Base-by-base conservation (phyloP, 2,329 filamentous ascomycete species). In the Cytospora leucostoma region DNA sequence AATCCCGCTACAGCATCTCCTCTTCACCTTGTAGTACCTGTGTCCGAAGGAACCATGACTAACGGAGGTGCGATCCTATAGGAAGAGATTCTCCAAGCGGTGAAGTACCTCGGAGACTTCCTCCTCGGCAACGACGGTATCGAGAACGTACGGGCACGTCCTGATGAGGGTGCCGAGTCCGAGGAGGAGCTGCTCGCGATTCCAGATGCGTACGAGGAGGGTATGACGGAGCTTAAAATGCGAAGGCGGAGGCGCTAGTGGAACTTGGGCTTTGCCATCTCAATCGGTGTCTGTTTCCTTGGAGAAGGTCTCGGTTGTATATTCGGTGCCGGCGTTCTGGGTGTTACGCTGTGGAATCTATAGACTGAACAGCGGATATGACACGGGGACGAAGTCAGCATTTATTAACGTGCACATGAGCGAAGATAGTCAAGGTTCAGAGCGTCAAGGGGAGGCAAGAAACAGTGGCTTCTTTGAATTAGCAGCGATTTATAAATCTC, bases 91-190 rank as follows among this genome's bases (percentile, higher is more conserved):
- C 87, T 94, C 68, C 89, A 90, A 68, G 92, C 93, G 0, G 82
- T 97, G 66, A 84, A 93, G 72, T 93, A 93, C 70, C 88, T 97
- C 71, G 93, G 91, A 2, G 87, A 90, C 68, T 97, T 92, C 71
- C 78, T 95, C 63, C 78, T 92, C 15, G 86, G 87, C 1, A 88
- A 89, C 69, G 88, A 88, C 67, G 87, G 87, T 1, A 88, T 88
- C 67, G 86, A 89, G 70, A 77, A 74, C 62, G 67, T 71, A 3
- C 60, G 65, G 8, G 66, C 70, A 1, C 32, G 7, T 5, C 58
- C 58, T 15, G 68, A 71, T 11, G 67, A 69, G 19, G 71, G 70
- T 21, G 61, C 70, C 56, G 62, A 69, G 55, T 60, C 64, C 12
- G 61, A 68, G 11, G 64, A 68, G 40, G 57, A 62, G 17, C 17